Percentiles rank a stretch among this genome's conserved stretches.
These are phyloP conservation scores for Stemphylium lycopersici DNA, from an alignment of 2,329 filamentous ascomycete genomes.

Conservation along the genomic window DNA sequence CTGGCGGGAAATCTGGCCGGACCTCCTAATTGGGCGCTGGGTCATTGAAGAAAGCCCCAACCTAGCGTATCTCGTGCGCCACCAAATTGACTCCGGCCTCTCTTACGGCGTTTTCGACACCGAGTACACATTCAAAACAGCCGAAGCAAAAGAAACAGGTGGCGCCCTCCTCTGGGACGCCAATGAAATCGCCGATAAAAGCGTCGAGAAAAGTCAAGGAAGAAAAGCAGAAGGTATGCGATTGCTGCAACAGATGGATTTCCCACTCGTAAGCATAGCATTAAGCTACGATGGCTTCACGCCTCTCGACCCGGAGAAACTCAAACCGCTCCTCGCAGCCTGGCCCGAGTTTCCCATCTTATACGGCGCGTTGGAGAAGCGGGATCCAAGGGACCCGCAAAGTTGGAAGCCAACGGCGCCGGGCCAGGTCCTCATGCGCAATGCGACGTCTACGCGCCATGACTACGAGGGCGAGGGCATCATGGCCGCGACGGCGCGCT, in stretches of 20 bases:
- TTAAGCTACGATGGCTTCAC: conserved; percentile 43
- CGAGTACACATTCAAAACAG: conserved; percentile 45
- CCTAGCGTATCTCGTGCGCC: conserved; percentile 37
- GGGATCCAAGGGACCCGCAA: conserved; percentile 31
- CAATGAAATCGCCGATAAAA: conserved; percentile 9
- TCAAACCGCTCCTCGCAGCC: conserved; percentile 26
- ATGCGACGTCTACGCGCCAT: conserved; percentile 45
- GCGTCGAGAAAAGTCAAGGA: conserved; percentile 23
- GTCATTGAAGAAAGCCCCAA: conserved; percentile 10
- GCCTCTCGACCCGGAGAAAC: conserved; percentile 30
- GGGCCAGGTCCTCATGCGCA: conserved; percentile 44
- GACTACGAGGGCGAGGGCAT: conserved; percentile 45
- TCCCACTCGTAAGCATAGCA: conserved; percentile 48
- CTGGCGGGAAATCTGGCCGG: conserved; percentile 37
- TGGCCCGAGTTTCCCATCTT: conserved; percentile 34
- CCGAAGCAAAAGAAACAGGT: conserved; percentile 32
- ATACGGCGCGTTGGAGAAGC: conserved; percentile 28
- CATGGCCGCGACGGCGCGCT: conserved; percentile 46
- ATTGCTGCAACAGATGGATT: conserved; percentile 48
- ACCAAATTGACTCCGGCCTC: conserved; percentile 44
- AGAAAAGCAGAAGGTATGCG: conserved; percentile 26
- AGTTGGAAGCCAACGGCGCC: conserved; percentile 37
- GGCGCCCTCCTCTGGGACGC: conserved; percentile 39
- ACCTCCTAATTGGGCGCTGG: conserved; percentile 21
- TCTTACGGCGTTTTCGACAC: conserved; percentile 51